These are phyloP conservation scores for Euptelea pleiosperma DNA, from an alignment of 164 flowering plant species.

Conservation along the genomic window DNA sequence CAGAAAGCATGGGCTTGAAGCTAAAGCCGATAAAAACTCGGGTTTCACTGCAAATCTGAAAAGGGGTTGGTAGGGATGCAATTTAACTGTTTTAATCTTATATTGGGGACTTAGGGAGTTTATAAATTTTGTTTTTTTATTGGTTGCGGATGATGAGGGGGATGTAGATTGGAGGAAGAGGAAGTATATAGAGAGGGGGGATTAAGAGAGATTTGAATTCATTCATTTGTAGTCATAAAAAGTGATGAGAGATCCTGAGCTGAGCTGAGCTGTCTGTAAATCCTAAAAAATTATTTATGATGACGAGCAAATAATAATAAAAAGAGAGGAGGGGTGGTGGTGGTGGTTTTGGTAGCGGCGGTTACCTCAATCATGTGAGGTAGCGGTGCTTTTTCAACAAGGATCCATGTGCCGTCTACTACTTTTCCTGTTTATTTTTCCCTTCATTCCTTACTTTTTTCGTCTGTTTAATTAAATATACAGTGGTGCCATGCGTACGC, in stretches of 20 bases:
- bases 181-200: not conserved
- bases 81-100: conserved; percentile 2
- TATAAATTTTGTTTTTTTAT: not conserved
- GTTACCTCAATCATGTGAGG: too few relatives aligned
- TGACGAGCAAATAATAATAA: conserved; percentile 3
- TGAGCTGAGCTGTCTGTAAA: conserved; percentile 6
- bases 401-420: too few relatives aligned
- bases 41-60: conserved; percentile 21
- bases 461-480: too few relatives aligned
- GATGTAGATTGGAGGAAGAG: not conserved
- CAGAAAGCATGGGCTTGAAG: conserved; percentile 95
- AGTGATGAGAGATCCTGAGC: not conserved
- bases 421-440: too few relatives aligned
- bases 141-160: not conserved
- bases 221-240: conserved; percentile 9
- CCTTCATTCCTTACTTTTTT: too few relatives aligned
- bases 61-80: not conserved
- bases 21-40: conserved; percentile 88
- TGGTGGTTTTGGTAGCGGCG: not conserved
- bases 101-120: not conserved
- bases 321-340: not conserved
- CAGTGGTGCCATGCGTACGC: too few relatives aligned
- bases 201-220: not conserved
- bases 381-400: too few relatives aligned
- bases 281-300: conserved; percentile 1